These are phyloP conservation scores for Torulaspora franciscae DNA, from an alignment of 805 yeast species.

Conservation along the genomic window DNA sequence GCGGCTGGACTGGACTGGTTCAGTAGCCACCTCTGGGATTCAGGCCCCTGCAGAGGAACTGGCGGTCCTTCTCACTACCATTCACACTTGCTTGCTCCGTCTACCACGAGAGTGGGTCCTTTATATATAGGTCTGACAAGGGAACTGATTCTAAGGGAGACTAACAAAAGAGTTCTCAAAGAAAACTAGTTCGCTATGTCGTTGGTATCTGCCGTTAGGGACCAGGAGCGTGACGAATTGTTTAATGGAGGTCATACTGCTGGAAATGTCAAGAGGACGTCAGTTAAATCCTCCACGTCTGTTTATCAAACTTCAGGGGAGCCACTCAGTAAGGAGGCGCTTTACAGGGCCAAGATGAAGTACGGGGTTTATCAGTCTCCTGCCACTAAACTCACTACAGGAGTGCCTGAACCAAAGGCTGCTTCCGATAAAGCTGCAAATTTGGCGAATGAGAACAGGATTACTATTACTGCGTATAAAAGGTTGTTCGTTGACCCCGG, in stretches of 20 bases:
- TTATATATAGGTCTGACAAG: background rate
- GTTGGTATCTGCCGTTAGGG: slow-evolving; percentile 28
- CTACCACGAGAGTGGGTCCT: background rate
- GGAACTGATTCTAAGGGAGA: background rate
- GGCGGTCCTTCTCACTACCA: background rate
- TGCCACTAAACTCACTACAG: slow-evolving; percentile 43
- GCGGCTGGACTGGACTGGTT: slow-evolving; percentile 1
- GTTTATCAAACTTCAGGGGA: slow-evolving; percentile 67
- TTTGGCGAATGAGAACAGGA: slow-evolving; percentile 62
- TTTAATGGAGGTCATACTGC: slow-evolving; percentile 4
- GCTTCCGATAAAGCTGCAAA: slow-evolving; percentile 77
- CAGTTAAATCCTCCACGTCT: slow-evolving; percentile 18
- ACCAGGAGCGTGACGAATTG: slow-evolving; percentile 11
- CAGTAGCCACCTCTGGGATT: background rate
- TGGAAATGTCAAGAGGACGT: slow-evolving; percentile 1
- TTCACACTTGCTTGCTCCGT: background rate
- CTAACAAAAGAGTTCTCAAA: background rate
- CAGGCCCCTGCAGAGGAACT: no score
- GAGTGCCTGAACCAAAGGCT: slow-evolving; percentile 51
- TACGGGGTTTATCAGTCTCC: slow-evolving; percentile 59
- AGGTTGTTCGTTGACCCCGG: slow-evolving; percentile 38
- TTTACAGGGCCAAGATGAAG: slow-evolving; percentile 66
- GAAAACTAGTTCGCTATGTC: slow-evolving; percentile 22
- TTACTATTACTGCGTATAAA: slow-evolving; percentile 58
- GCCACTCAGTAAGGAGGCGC: slow-evolving; percentile 68